phyloP scores from a whole-genome alignment of 2,329 filamentous ascomycete species.

The Calonectria crousiana region DNA sequence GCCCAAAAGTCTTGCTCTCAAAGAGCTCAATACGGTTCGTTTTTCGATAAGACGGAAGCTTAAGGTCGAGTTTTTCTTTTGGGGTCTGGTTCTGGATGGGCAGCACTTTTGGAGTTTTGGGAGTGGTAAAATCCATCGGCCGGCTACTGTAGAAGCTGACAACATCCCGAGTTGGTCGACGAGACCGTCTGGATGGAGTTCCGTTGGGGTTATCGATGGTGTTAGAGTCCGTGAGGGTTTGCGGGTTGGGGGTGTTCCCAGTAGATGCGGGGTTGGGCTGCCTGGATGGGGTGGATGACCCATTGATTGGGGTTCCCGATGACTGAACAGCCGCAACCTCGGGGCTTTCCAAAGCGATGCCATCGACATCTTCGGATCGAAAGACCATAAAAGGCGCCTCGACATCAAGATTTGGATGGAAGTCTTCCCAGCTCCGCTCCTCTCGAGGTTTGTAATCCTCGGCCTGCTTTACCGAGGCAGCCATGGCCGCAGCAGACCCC shows the following conservation, averaged over 20 bases:
- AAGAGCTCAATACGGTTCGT: conserved; percentile 85
- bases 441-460: conserved; percentile 98
- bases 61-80: conserved; percentile 83
- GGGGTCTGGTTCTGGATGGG: conserved; percentile 84
- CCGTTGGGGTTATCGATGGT: conserved; percentile 46
- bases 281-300: conserved; percentile 60
- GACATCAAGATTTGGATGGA: conserved; percentile 94
- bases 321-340: conserved; percentile 50
- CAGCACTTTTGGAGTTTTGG: conserved; percentile 74
- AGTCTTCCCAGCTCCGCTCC: conserved; percentile 97
- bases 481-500: conserved; percentile 89
- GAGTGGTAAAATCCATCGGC: conserved; percentile 58
- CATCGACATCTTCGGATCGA: conserved; percentile 87
- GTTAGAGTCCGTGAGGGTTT: conserved; percentile 47
- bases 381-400: conserved; percentile 84
- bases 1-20: conserved; percentile 86
- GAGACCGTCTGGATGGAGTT: conserved; percentile 51
- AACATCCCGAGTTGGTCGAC: conserved; percentile 63
- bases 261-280: conserved; percentile 58
- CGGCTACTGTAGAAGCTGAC: conserved; percentile 66
- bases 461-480: conserved; percentile 87
- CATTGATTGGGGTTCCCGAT: conserved; percentile 50
- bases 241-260: conserved; percentile 58
- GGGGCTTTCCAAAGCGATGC: conserved; percentile 62
- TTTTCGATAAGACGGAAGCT: conserved; percentile 79